phyloP scores from a whole-genome alignment of 1,284 basidiomycete genomes.

The Veloboletus limbatus region DNA sequence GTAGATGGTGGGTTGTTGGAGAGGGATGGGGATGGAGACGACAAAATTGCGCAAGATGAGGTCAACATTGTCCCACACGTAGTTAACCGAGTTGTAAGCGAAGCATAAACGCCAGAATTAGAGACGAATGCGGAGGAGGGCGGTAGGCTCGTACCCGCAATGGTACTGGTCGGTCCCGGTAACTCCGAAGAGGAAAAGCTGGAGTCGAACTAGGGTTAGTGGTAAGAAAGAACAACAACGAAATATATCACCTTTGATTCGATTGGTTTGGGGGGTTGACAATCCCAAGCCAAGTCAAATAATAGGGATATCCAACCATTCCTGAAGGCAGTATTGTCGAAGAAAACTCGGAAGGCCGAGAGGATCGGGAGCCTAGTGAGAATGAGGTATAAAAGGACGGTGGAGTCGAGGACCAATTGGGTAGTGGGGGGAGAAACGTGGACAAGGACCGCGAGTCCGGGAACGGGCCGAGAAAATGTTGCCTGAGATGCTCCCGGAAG shows the following conservation, averaged over 20 bases:
- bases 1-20: neutral
- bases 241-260: conserved; percentile 12
- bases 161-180: conserved; percentile 4
- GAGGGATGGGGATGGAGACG: neutral
- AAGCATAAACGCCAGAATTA: conserved; percentile 17
- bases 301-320: neutral
- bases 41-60: neutral
- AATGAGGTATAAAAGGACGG: conserved; percentile 1
- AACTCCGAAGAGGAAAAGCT: conserved; percentile 6
- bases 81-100: neutral
- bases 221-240: neutral
- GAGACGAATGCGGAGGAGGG: conserved; percentile 10
- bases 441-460: conserved; percentile 20
- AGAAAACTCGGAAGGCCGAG: neutral
- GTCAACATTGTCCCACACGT: neutral
- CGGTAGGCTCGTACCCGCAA: conserved; percentile 21
- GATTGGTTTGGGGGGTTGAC: neutral
- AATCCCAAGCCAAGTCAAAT: neutral
- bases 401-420: conserved; percentile 8
- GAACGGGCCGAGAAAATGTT: conserved; percentile 10
- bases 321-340: conserved; percentile 9
- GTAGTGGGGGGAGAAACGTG: conserved; percentile 9
- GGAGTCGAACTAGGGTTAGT: conserved; percentile 10
- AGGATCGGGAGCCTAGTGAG: conserved; percentile 5
- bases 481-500: conserved; percentile 9